Conservation (phyloP, 2,329 filamentous ascomycete species). For the Pseudogymnoascus destructans region DNA sequence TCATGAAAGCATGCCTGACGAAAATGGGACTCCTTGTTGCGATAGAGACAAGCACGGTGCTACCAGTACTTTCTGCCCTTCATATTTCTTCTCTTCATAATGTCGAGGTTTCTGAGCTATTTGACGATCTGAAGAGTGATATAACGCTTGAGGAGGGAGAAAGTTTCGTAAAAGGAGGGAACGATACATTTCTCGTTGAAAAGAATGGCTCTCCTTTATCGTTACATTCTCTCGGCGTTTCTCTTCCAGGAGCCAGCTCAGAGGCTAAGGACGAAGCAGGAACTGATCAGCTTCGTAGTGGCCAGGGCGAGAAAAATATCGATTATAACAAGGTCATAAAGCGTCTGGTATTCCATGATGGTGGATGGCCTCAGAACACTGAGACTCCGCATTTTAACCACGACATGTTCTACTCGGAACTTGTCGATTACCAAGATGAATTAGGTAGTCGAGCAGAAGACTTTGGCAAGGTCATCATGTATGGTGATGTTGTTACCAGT, state of each 20-base stretch:
- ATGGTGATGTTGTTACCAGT: conserved; percentile 84
- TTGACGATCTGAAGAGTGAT: conserved; percentile 50
- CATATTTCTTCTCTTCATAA: conserved; percentile 64
- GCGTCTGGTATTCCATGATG: conserved; percentile 58
- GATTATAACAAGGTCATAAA: conserved; percentile 68
- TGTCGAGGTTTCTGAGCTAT: conserved; percentile 51
- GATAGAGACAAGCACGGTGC: conserved; percentile 53
- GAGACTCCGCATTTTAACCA: conserved; percentile 83
- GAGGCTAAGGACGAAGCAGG: conserved; percentile 12
- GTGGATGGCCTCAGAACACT: conserved; percentile 51
- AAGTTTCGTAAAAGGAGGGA: conserved; percentile 65
- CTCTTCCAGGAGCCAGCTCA: conserved; percentile 29
- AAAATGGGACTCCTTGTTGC: conserved; percentile 76
- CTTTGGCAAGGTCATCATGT: conserved; percentile 70
- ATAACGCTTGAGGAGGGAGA: conserved; percentile 52
- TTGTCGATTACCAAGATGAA: conserved; percentile 49
- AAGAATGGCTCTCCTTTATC: conserved; percentile 49
- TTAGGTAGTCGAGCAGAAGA: conserved; percentile 42
- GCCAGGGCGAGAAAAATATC: conserved; percentile 43
- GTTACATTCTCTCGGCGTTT: conserved; percentile 39
- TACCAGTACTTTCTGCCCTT: conserved; percentile 54
- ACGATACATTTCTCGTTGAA: conserved; percentile 71
- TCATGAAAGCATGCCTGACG: conserved; percentile 64
- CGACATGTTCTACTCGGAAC: conserved; percentile 58
- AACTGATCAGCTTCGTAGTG: conserved; percentile 16